phyloP scores from a whole-genome alignment of 163 green algal genomes.

The Scenedesmus sp. region DNA sequence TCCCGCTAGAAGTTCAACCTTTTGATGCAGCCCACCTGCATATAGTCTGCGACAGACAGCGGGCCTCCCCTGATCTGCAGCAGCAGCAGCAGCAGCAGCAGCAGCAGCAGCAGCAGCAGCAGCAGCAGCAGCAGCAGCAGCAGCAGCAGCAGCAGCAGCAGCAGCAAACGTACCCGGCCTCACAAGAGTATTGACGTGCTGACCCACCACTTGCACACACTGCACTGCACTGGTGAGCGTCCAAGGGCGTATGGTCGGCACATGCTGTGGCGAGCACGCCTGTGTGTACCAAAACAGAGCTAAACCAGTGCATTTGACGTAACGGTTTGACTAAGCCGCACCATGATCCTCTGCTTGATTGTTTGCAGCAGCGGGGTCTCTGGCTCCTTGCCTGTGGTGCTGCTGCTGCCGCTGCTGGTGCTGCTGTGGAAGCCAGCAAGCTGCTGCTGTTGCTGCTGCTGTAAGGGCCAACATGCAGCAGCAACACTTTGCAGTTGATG shows the following conservation, averaged over 20 bases:
- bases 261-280: too few relatives aligned
- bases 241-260: too few relatives aligned
- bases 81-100: neutral
- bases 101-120: neutral
- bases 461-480: neutral
- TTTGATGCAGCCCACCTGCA: conserved; percentile 67
- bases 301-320: too few relatives aligned
- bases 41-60: conserved; percentile 95
- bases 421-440: neutral
- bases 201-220: too few relatives aligned
- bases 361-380: conserved; percentile 51
- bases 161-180: neutral
- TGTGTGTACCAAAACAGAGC: too few relatives aligned
- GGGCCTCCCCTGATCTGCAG: conserved; percentile 89
- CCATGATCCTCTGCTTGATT: conserved; percentile 52
- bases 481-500: too few relatives aligned
- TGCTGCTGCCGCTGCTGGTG: neutral
- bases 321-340: neutral
- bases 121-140: conserved; percentile 30
- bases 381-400: conserved; percentile 3
- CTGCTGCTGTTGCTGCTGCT: conserved; percentile 3
- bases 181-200: too few relatives aligned
- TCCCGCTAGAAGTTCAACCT: too few relatives aligned
- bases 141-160: neutral
- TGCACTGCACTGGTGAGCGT: too few relatives aligned